phyloP scores from a whole-genome alignment of 805 yeast species.

The Dipodascus albidus region DNA sequence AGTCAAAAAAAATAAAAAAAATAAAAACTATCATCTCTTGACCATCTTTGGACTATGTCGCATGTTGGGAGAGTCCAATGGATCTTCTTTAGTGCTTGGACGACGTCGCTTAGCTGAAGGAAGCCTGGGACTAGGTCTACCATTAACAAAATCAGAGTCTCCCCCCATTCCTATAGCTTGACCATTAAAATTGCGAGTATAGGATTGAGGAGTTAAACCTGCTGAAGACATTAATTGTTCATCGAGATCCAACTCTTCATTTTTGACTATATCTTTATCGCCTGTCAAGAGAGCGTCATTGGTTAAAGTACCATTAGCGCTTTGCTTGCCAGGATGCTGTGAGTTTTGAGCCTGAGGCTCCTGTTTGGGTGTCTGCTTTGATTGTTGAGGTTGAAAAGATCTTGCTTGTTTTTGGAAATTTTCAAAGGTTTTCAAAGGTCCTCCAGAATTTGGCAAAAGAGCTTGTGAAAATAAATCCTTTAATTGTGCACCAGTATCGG shows the following conservation, averaged over 20 bases:
- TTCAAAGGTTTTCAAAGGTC: slow-evolving; percentile 19
- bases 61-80: background rate
- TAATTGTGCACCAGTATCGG: slow-evolving; percentile 68
- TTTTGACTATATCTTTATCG: background rate
- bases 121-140: background rate
- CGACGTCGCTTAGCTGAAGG: background rate
- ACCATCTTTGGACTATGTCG: slow-evolving; percentile 1
- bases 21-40: background rate
- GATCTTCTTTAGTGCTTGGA: background rate
- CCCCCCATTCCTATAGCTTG: slow-evolving; percentile 1
- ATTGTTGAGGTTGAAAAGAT: slow-evolving; percentile 11
- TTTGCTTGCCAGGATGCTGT: slow-evolving; percentile 1
- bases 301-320: background rate
- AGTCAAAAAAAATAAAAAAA: background rate
- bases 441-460: slow-evolving; percentile 18
- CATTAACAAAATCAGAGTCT: background rate
- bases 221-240: background rate
- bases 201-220: background rate
- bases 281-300: background rate
- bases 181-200: background rate
- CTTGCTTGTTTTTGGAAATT: slow-evolving; percentile 15
- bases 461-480: slow-evolving; percentile 53
- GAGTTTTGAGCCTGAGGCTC: background rate
- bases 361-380: slow-evolving; percentile 12
- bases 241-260: slow-evolving; percentile 1